Conservation (phyloP, 352 stramenopile genomes). For the Phytophthora colocasiae region DNA sequence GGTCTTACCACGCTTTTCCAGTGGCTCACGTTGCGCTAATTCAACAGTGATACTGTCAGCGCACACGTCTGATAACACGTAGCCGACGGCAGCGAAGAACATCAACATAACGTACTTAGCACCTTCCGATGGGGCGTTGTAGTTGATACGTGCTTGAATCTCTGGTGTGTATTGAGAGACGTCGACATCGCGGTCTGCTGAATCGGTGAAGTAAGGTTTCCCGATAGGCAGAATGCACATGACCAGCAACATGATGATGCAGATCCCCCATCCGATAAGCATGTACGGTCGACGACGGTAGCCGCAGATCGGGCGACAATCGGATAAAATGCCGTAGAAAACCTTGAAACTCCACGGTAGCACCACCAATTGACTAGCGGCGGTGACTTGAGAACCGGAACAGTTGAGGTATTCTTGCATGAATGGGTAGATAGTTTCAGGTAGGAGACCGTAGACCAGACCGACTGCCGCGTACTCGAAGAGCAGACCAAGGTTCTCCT, state of each 20-base stretch:
- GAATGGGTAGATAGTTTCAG: conserved; percentile 56
- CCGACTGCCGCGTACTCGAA: conserved; percentile 50
- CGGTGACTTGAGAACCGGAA: conserved; percentile 44
- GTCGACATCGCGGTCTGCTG: conserved; percentile 20
- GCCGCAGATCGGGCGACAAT: conserved; percentile 52
- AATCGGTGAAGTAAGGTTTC: conserved; percentile 54
- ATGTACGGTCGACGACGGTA: conserved; percentile 68
- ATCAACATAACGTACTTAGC: conserved; percentile 38
- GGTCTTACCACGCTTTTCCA: conserved; percentile 51
- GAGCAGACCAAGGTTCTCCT: conserved; percentile 47
- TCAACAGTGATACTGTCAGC: conserved; percentile 54
- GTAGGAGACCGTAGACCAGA: conserved; percentile 49
- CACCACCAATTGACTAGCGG: conserved; percentile 42
- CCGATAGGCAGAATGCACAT: conserved; percentile 47
- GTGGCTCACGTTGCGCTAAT: conserved; percentile 56
- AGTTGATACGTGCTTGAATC: conserved; percentile 38
- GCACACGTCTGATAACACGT: conserved; percentile 32
- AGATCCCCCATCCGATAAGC: conserved; percentile 58
- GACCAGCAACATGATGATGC: conserved; percentile 49
- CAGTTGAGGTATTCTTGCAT: conserved; percentile 55
- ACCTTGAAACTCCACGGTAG: too few species aligned
- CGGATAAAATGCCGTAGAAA: conserved; percentile 17
- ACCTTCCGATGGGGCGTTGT: conserved; percentile 37
- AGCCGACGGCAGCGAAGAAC: conserved; percentile 27
- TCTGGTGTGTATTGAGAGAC: conserved; percentile 34